These are phyloP conservation scores for Ceratocystis albifundus DNA, from an alignment of 2,329 filamentous ascomycete species.

Conservation along the genomic window DNA sequence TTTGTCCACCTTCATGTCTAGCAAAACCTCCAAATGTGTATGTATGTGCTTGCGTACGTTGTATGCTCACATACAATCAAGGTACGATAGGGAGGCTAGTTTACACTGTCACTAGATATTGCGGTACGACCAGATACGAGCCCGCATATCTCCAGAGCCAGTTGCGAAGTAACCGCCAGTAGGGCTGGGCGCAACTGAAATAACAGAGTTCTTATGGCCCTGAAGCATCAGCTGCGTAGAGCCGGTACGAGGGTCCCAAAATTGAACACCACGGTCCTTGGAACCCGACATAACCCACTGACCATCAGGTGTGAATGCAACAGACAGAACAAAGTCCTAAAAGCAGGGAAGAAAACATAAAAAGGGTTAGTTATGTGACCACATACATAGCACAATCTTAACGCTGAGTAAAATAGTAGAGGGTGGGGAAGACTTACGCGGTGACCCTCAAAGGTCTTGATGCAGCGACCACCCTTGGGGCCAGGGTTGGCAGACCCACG, in stretches of 20 bases:
- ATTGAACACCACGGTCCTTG: constrained; percentile 94
- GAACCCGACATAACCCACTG: constrained; percentile 95
- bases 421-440: constrained; percentile 45
- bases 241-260: constrained; percentile 93
- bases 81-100: neutral
- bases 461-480: constrained; percentile 79
- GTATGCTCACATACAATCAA: neutral
- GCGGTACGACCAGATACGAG: constrained; percentile 90
- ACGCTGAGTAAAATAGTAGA: too few species aligned
- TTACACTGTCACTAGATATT: constrained; percentile 11
- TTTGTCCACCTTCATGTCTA: neutral
- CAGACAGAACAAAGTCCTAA: constrained; percentile 90
- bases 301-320: constrained; percentile 86
- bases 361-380: too few species aligned
- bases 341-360: neutral
- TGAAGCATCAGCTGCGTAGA: constrained; percentile 96
- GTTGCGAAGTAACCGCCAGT: constrained; percentile 83
- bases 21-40: neutral
- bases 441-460: constrained; percentile 95
- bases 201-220: constrained; percentile 97
- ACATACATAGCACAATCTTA: too few species aligned
- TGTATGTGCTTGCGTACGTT: neutral
- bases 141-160: constrained; percentile 93
- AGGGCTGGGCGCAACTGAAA: constrained; percentile 90
- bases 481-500: constrained; percentile 54